These are phyloP conservation scores for Beauveria australis DNA, from an alignment of 2,329 filamentous ascomycete species.

Conservation along the genomic window DNA sequence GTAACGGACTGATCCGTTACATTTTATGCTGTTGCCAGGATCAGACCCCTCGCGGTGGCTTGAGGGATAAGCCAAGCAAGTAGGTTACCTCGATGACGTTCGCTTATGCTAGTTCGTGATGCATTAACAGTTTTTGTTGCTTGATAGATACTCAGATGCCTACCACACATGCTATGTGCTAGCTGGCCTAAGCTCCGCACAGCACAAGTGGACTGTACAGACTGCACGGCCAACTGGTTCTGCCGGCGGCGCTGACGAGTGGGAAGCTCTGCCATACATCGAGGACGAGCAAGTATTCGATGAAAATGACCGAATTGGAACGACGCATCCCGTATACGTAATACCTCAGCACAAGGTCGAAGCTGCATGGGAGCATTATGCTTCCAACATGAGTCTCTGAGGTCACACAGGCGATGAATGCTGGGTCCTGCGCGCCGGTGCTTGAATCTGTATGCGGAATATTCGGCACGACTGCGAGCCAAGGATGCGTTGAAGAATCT, in stretches of 20 bases:
- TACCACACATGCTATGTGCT: slow-evolving; percentile 94
- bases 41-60: slow-evolving; percentile 59
- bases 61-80: slow-evolving; percentile 91
- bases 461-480: not conserved
- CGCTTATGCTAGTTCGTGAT: slow-evolving; percentile 9
- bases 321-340: slow-evolving; percentile 78
- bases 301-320: slow-evolving; percentile 57
- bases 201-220: slow-evolving; percentile 54
- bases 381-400: slow-evolving; percentile 48
- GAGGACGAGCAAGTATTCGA: slow-evolving; percentile 58
- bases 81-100: slow-evolving; percentile 36
- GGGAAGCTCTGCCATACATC: slow-evolving; percentile 41
- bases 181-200: slow-evolving; percentile 72
- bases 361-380: slow-evolving; percentile 57
- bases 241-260: slow-evolving; percentile 31
- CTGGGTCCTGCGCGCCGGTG: not conserved
- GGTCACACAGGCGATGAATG: slow-evolving; percentile 15
- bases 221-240: slow-evolving; percentile 24
- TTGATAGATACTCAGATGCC: slow-evolving; percentile 61
- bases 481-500: not conserved
- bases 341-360: slow-evolving; percentile 65
- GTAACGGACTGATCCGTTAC: slow-evolving; percentile 79
- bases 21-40: slow-evolving; percentile 86
- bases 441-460: not conserved
- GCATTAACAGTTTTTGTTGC: slow-evolving; percentile 1